Base-by-base conservation (phyloP, 139 green algal genomes). In the Pleodorina starrii region DNA sequence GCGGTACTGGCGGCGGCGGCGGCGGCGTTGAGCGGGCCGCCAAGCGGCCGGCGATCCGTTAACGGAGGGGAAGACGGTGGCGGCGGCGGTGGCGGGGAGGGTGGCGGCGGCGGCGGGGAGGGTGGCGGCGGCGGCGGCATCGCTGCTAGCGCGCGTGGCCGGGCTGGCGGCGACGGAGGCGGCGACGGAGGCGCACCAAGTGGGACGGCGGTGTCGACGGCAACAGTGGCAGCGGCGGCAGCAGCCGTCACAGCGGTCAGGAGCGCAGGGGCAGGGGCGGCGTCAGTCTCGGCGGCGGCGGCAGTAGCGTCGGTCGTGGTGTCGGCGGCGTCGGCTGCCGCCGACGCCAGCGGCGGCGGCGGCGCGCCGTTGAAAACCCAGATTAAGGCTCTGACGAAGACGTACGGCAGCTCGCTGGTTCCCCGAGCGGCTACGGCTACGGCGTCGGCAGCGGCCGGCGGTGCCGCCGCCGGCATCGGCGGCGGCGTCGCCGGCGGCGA, bases 361-460 rank as follows among this genome's bases (percentile, higher is more conserved):
- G 54, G 77, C 77, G 2, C 38, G 40, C 71, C 32, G 71, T 48
- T 36, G 7, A 51, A 51, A 29, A 35, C 12, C 12, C 71, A 46
- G 71, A 78, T 48, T 5, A 87, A 66, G 44, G 81, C 81, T 1
- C 81, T 87, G 16, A 50, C 16, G 9, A 78, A 79, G 23, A 21
- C n/a, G n/a, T 87, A 77, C 44, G 29, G 44, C 23, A 60, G 5
- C 29, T 38, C 42, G 19, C 0, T 66, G 27, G 14, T 2, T 36
- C n/a, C 63, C 21, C 27, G 27, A 38, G 27, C 63, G 63, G n/a
- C 63, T 36, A 6, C 60, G n/a, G 10, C 54, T 19, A n/a, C 38
- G 23, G 3, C 57, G 80, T 7, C 27, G 36, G 25, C 57, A 29
- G 38, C 44, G 46, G 23, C 6, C 63, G 25, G 14, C 40, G 44